Evolutionary conservation across 306 rosid genomes (phyloP).

Genomic region (Rosa lucieae): DNA sequence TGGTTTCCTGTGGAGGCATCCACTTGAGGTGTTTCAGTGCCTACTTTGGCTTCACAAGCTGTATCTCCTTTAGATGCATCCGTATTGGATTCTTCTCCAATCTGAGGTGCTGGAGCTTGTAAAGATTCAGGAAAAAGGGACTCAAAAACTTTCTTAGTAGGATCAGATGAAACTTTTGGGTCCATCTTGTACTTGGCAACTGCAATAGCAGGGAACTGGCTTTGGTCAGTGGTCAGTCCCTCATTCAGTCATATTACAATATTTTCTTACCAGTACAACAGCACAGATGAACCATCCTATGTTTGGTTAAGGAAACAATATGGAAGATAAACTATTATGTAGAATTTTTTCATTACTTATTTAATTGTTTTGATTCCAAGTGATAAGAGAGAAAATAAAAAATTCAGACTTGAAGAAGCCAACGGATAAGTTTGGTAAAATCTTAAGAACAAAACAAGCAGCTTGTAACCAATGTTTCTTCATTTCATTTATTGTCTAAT

Average conservation of each 20-base stretch:
- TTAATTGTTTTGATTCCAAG: neutral
- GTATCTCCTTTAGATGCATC: neutral
- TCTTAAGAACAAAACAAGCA: neutral
- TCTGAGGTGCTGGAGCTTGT: neutral
- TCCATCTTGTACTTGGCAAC: neutral
- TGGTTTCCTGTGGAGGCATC: neutral
- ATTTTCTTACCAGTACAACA: neutral
- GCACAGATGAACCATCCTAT: neutral
- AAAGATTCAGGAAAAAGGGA: neutral
- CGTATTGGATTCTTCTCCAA: neutral
- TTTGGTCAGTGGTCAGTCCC: constrained; percentile 7
- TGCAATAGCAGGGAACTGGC: neutral
- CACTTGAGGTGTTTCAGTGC: constrained; percentile 2
- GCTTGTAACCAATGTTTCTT: neutral
- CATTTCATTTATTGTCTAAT: neutral
- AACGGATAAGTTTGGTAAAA: neutral
- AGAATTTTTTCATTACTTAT: neutral
- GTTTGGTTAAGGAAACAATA: neutral
- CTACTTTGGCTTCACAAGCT: neutral
- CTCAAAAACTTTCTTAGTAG: neutral
- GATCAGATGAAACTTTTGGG: neutral
- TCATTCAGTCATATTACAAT: neutral
- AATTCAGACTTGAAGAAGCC: neutral
- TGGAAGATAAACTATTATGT: neutral
- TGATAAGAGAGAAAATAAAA: neutral